Evolutionary conservation across 1,139 yeast species (phyloP).

Genomic region (Pichia kudriavzevii): DNA sequence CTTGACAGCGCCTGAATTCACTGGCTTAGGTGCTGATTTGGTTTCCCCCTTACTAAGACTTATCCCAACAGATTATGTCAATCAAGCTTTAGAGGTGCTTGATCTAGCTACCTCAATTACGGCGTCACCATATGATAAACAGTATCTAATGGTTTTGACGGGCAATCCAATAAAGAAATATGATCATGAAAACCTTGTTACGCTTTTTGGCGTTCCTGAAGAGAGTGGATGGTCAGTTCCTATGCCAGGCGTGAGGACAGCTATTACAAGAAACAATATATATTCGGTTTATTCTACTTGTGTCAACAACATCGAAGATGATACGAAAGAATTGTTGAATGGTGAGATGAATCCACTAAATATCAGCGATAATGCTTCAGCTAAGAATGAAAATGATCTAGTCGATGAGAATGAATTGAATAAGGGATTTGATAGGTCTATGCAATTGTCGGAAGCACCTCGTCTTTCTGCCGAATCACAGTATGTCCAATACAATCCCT

Average conservation of each 20-base stretch:
- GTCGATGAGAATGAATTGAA: not conserved
- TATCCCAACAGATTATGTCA: conserved; percentile 79
- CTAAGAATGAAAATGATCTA: conserved; percentile 33
- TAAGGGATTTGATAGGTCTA: conserved; percentile 2
- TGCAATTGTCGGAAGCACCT: conserved; percentile 11
- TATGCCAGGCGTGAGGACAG: conserved; percentile 85
- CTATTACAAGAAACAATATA: conserved; percentile 83
- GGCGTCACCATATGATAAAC: conserved; percentile 85
- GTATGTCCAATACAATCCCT: conserved; percentile 36
- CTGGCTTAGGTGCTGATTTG: conserved; percentile 90
- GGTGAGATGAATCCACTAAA: too few relatives aligned
- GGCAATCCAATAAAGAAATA: conserved; percentile 74
- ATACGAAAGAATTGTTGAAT: conserved; percentile 24
- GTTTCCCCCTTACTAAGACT: conserved; percentile 83
- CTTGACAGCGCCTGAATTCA: conserved; percentile 68
- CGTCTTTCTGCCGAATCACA: conserved; percentile 31
- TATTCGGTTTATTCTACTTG: conserved; percentile 94
- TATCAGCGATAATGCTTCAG: conserved; percentile 14
- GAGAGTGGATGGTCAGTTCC: conserved; percentile 98
- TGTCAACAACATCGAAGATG: conserved; percentile 33
- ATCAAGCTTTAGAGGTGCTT: conserved; percentile 78
- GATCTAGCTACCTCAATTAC: conserved; percentile 84
- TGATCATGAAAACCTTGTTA: conserved; percentile 79
- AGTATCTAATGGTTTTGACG: conserved; percentile 82
- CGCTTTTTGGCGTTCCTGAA: conserved; percentile 91